Base-by-base conservation (phyloP, 306 rosid genomes). In the Hippophae tibetana region DNA sequence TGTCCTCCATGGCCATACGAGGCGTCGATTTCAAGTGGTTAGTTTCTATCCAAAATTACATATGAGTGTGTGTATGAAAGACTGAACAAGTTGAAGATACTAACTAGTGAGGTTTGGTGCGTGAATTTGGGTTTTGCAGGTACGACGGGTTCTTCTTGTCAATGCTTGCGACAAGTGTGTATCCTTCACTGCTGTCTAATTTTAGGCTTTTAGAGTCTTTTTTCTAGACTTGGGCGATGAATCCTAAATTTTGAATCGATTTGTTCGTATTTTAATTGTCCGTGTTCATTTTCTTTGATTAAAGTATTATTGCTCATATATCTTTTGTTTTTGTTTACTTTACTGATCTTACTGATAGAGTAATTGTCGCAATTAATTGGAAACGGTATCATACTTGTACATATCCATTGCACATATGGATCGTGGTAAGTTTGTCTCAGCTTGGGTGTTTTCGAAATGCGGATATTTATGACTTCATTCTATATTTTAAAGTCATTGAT, bases 151-250 rank as follows among this genome's bases (percentile, higher is more conserved):
- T 88, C 69, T 93, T 93, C 87, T 71, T 93, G 85, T 86, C 95
- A 63, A 93, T 93, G 97, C 94, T 93, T 69, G 99, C 99, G 62
- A 88, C 97, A 18, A 93, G 99, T 42, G 86, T 87, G 97, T 90
- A 90, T 90, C 97, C 96, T 85, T 82, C 73, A 0, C 42, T 27
- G 38, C 10, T 9, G 6, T 50, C 5, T 7, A 57, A 53, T 52
- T 49, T 52, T 64, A 50, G 54, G 65, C 69, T 63, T 66, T 65
- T 25, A 43, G 8, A 47, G 62, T 56, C 27, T 64, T 43, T 7
- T 43, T 5, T 66, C 68, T 11, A 52, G 10, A 46, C 7, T 13
- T 46, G 12, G 23, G 7, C 25, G 49, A 7, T 27, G 47, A 61
- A 54, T 77, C 61, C 72, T 54, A n/a, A 43, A 11, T 67, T 43